Base-by-base conservation (phyloP, 352 stramenopile genomes). In the Phytopythium delawarense region DNA sequence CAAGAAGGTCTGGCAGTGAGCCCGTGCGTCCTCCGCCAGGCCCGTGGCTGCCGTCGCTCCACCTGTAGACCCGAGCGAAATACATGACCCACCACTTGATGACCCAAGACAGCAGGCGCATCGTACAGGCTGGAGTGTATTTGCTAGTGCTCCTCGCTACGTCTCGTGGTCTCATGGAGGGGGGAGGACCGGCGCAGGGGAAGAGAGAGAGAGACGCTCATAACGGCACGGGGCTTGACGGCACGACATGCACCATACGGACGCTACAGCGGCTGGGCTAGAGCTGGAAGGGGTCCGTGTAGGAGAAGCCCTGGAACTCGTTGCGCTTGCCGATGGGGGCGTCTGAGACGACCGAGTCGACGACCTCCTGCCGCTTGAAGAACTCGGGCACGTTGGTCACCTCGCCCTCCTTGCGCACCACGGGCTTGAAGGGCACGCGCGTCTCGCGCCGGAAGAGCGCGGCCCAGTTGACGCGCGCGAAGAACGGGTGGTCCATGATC, bases 401-500 rank as follows among this genome's bases (percentile, higher is more conserved):
- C 55, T 92, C 83, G 21, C 80, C 83, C 48, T 87, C 78, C n/a
- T 78, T 79, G 59, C 80, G 85, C 56, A 90, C 79, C 34, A 85
- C 72, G 12, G 85, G 85, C 20, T 74, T 70, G 61, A 92, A 92
- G 1, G 85, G 84, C 45, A 87, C 74, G 20, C 63, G 50, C 18
- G 89, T 75, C 8, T 92, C 72, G n/a, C 81, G 78, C 62, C 86
- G 87, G 66, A 90, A 92, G 0, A 94, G 77, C 55, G 75, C 78
- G 44, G 93, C 85, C 86, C 85, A 96, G 57, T 93, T 79, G 15
- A 95, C 66, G 34, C 66, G 48, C 8, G 57, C 64, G 62, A 97
- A 96, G 67, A 96, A 97, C 40, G 85, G 76, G 52, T 96, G 88
- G 30, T 89, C 74, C 78, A 90, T 89, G 64, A 96, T 89, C 57